Conservation (phyloP, 1,284 basidiomycete genomes). For the Sphagnurus paluster region DNA sequence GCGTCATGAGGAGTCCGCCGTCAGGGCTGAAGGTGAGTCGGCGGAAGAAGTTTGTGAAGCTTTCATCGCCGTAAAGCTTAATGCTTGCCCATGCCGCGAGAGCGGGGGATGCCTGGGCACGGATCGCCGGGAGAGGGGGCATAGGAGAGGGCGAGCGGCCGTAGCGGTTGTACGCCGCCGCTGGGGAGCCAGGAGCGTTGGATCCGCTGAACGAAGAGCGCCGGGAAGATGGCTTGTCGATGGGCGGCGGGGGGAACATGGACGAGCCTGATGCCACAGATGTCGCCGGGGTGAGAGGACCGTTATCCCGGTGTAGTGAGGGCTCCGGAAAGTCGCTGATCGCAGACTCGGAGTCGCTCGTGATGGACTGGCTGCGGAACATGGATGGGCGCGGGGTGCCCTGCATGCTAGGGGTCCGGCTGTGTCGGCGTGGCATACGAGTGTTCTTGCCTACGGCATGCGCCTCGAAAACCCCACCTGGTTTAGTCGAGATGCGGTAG, state of each 20-base stretch:
- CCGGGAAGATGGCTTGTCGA: conserved; percentile 70
- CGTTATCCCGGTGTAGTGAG: conserved; percentile 25
- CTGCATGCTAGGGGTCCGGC: conserved; percentile 62
- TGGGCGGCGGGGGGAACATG: conserved; percentile 75
- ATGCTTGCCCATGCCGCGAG: conserved; percentile 37
- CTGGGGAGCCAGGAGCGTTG: conserved; percentile 76
- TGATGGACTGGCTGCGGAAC: conserved; percentile 69
- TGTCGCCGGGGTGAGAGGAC: conserved; percentile 65
- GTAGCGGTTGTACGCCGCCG: conserved; percentile 60
- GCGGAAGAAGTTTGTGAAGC: conserved; percentile 94
- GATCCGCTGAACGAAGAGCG: conserved; percentile 87
- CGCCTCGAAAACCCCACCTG: conserved; percentile 80
- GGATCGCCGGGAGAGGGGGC: conserved; percentile 86
- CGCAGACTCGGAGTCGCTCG: conserved; percentile 54
- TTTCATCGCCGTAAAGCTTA: conserved; percentile 92
- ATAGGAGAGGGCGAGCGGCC: conserved; percentile 90
- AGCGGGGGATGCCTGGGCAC: conserved; percentile 51
- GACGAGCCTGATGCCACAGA: conserved; percentile 47
- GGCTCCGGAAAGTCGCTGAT: conserved; percentile 20
- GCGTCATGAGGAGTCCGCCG: conserved; percentile 89
- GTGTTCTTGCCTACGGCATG: conserved; percentile 84
- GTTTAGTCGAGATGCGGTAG: conserved; percentile 76
- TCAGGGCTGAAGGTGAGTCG: conserved; percentile 94
- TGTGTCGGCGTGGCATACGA: conserved; percentile 67
- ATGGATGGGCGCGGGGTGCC: conserved; percentile 51